Base-by-base conservation (phyloP, 352 stramenopile genomes). In the Phytophthora syringae region DNA sequence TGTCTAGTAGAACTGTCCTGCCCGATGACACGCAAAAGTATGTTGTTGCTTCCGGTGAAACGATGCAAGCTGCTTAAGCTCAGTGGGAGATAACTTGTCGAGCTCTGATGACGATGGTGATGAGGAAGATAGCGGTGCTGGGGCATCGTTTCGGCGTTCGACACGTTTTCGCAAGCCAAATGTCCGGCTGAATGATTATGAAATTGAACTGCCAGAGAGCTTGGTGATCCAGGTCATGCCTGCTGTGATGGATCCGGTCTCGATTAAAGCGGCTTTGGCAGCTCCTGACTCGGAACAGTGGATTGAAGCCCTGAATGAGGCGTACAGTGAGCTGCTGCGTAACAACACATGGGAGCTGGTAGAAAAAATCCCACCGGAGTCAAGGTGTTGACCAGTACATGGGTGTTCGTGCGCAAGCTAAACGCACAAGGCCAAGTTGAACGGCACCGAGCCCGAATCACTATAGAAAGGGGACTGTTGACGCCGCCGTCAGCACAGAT, bases 121-220 rank as follows among this genome's bases (percentile, higher is more conserved):
- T 21, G 54, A 45, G 39, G 15, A 45, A 24, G 15, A 25, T 11
- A 45, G 39, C 12, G 39, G n/a, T 45, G 15, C n/a, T 15, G 37
- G 37, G 15, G 40, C 40, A 40, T 63, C 55, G n/a, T 63, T 55
- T 63, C 55, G 55, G 2, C 44, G 43, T 1, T 63, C 55, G 25
- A 50, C 34, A 20, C 21, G 32, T 13, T 27, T 36, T 20, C 12
- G 45, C 2, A 22, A n/a, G 13, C 43, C 28, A 7, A 55, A 55
- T 24, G 43, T 56, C 1, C 18, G 34, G 3, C 16, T 49, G 9
- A 21, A 9, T 43, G 37, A 43, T 20, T 43, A 43, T 18, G 37
- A 21, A 15, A 20, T 43, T 43, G 37, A 43, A 20, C 37, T 43
- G 9, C 15, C 37, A 43, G 37, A 43, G 15, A 18, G 37, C 18